Conservation (phyloP, 2,329 filamentous ascomycete species). For the Thermothelomyces thermophilus region DNA sequence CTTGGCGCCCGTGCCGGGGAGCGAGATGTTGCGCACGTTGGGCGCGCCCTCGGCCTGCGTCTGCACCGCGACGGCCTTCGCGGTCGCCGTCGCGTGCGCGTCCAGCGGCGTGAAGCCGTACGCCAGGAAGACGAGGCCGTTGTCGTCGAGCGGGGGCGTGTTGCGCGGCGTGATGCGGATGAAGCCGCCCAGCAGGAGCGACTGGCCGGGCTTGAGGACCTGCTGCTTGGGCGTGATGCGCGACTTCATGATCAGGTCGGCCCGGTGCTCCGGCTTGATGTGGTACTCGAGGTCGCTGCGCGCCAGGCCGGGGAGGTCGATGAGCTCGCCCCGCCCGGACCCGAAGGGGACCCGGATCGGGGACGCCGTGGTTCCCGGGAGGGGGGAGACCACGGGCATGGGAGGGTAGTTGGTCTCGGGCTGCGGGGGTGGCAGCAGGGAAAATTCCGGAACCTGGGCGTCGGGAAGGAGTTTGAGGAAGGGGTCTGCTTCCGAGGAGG, state of each 20-base stretch:
- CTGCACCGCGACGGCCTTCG: slow-evolving; percentile 73
- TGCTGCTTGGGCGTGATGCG: slow-evolving; percentile 68
- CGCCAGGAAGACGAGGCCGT: slow-evolving; percentile 58
- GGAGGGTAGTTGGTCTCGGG: slow-evolving; percentile 67
- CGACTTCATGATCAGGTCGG: slow-evolving; percentile 69
- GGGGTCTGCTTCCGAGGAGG: not conserved
- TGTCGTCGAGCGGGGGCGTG: slow-evolving; percentile 44
- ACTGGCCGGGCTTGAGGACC: slow-evolving; percentile 67
- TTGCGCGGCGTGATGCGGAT: slow-evolving; percentile 77
- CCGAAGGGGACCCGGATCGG: slow-evolving; percentile 92
- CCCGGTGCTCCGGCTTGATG: slow-evolving; percentile 59
- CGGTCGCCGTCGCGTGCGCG: slow-evolving; percentile 69
- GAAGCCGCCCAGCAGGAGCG: slow-evolving; percentile 76
- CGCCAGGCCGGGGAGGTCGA: slow-evolving; percentile 82
- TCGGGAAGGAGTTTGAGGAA: slow-evolving; percentile 7
- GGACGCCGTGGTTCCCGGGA: slow-evolving; percentile 90
- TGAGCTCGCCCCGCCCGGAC: slow-evolving; percentile 76
- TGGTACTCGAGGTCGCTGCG: slow-evolving; percentile 66
- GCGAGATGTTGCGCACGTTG: slow-evolving; percentile 57
- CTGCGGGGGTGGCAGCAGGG: slow-evolving; percentile 70
- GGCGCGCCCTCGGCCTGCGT: slow-evolving; percentile 50
- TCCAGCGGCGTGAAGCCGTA: slow-evolving; percentile 79
- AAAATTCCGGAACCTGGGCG: slow-evolving; percentile 28
- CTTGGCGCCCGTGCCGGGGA: slow-evolving; percentile 48
- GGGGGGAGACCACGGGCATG: slow-evolving; percentile 78